Conservation (phyloP, 2,329 filamentous ascomycete genomes). For the Colletotrichum coccodes region DNA sequence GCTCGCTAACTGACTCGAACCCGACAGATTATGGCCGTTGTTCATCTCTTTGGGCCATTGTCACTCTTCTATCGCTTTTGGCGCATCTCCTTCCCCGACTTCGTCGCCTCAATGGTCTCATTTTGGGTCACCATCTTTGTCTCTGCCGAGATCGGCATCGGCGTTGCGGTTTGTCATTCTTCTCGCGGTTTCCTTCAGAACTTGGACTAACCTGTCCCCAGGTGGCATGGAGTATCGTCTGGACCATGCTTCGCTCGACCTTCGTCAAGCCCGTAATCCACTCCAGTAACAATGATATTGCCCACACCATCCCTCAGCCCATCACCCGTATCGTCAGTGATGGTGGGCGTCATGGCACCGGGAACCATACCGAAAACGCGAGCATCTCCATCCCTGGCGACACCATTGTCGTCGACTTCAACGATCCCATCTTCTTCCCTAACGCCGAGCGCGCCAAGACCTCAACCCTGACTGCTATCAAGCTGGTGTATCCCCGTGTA, state of each 20-base stretch:
- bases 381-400: slow-evolving; percentile 52
- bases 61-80: slow-evolving; percentile 72
- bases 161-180: slow-evolving; percentile 49
- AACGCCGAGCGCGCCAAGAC: slow-evolving; percentile 59
- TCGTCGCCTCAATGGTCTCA: slow-evolving; percentile 70
- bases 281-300: slow-evolving; percentile 10
- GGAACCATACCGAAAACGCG: slow-evolving; percentile 36
- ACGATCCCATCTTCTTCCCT: slow-evolving; percentile 68
- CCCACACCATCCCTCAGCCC: slow-evolving; percentile 47
- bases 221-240: slow-evolving; percentile 71
- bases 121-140: slow-evolving; percentile 74
- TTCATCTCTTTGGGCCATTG: slow-evolving; percentile 25
- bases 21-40: slow-evolving; percentile 23
- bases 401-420: slow-evolving; percentile 66
- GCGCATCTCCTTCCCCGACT: slow-evolving; percentile 73
- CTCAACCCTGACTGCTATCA: slow-evolving; percentile 54
- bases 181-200: background rate
- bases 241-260: slow-evolving; percentile 60
- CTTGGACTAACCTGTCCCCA: background rate
- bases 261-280: slow-evolving; percentile 30
- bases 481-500: slow-evolving; percentile 48
- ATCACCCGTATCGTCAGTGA: slow-evolving; percentile 49
- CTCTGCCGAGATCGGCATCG: slow-evolving; percentile 69
- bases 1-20: background rate
- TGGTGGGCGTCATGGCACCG: slow-evolving; percentile 39